These are phyloP conservation scores for Scolecobasidium constrictum DNA, from an alignment of 2,329 filamentous ascomycete species.

Conservation along the genomic window DNA sequence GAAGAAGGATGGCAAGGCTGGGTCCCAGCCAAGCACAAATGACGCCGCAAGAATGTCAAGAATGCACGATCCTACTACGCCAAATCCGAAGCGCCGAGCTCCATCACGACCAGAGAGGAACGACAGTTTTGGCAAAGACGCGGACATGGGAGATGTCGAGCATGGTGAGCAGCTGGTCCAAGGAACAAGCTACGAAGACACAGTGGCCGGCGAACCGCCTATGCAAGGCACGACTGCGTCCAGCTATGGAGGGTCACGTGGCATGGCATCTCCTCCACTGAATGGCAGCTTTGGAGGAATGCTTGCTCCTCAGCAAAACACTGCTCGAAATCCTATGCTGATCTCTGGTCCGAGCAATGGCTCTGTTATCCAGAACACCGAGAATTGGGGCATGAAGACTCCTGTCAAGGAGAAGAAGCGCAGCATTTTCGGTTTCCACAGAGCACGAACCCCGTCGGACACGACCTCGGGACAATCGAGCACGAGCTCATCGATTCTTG, in stretches of 20 bases:
- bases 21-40: slow-evolving; percentile 18
- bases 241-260: slow-evolving; percentile 16
- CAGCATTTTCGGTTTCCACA: slow-evolving; percentile 50
- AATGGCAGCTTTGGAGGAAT: slow-evolving; percentile 17
- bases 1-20: slow-evolving; percentile 42
- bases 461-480: slow-evolving; percentile 31
- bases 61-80: background rate
- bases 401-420: slow-evolving; percentile 76
- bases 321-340: slow-evolving; percentile 13
- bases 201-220: slow-evolving; percentile 46
- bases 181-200: slow-evolving; percentile 41
- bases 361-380: slow-evolving; percentile 69
- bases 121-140: background rate
- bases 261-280: slow-evolving; percentile 1
- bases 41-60: slow-evolving; percentile 30
- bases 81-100: slow-evolving; percentile 1
- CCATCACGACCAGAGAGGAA: background rate
- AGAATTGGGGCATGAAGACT: slow-evolving; percentile 74
- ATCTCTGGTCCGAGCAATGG: slow-evolving; percentile 84
- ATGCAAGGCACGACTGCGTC: slow-evolving; percentile 30
- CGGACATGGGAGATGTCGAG: background rate
- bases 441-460: slow-evolving; percentile 61
- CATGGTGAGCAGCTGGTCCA: background rate
- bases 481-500: slow-evolving; percentile 16
- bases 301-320: background rate